A percentile compares a stretch with the other conserved stretches of the same genome.
Conservation (phyloP, 202 grass and related monocot genomes). For the Cymbopogon flexuosus region DNA sequence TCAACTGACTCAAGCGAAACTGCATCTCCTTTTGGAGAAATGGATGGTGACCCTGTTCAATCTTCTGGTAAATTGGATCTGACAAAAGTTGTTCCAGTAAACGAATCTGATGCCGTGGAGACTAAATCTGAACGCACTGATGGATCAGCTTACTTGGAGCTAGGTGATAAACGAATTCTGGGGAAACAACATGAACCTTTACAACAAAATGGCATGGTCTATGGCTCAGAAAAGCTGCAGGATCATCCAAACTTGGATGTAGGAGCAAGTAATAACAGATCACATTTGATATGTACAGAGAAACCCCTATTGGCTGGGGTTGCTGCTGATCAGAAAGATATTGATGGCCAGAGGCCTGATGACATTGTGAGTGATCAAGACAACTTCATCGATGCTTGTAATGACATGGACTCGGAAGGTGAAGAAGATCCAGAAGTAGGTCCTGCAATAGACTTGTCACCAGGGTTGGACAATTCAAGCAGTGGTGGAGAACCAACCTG, state of each 20-base stretch:
- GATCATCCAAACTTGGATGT: conserved; percentile 9
- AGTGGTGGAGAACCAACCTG: conserved; percentile 24
- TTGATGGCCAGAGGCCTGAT: conserved; percentile 38
- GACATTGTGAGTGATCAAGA: conserved; percentile 69
- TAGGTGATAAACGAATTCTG: conserved; percentile 27
- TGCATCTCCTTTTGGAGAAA: conserved; percentile 38
- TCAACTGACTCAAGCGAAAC: conserved; percentile 47
- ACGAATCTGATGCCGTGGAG: conserved; percentile 31
- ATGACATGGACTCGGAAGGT: conserved; percentile 51
- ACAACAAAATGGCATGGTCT: conserved; percentile 42
- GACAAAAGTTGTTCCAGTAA: conserved; percentile 48
- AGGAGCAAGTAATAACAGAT: conserved; percentile 10
- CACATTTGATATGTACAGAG: conserved; percentile 16
- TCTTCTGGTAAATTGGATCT: conserved; percentile 39
- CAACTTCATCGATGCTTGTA: conserved; percentile 65
- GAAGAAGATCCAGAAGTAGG: conserved; percentile 37
- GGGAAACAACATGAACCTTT: conserved; percentile 28
- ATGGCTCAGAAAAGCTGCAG: conserved; percentile 39
- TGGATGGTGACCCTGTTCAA: conserved; percentile 26
- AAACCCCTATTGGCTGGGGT: neutral
- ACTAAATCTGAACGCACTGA: conserved; percentile 31
- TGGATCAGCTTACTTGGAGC: conserved; percentile 23
- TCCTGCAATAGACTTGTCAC: conserved; percentile 23
- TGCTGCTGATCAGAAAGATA: conserved; percentile 24
- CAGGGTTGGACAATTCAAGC: conserved; percentile 24